These are phyloP conservation scores for Conidiobolus incongruus DNA, from an alignment of 371 early-diverging fungal genomes.

Conservation along the genomic window DNA sequence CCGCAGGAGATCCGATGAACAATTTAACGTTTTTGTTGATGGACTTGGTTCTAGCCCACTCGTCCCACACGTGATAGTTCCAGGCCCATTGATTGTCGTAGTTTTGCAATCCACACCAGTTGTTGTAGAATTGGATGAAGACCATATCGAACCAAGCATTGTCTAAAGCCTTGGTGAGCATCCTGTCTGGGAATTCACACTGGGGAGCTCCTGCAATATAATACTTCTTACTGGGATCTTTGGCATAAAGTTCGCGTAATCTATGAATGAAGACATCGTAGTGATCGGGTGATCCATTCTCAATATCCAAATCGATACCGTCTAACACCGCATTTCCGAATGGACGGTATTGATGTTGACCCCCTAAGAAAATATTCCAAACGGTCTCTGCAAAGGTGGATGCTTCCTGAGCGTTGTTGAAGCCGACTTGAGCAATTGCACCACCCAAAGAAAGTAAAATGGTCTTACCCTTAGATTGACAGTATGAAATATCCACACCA, in stretches of 20 bases:
- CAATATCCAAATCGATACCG: conserved; percentile 50
- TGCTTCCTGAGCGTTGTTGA: conserved; percentile 17
- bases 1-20: conserved; percentile 34
- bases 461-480: conserved; percentile 34
- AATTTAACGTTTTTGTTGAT: conserved; percentile 30
- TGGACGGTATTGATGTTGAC: conserved; percentile 21
- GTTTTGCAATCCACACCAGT: conserved; percentile 18
- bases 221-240: conserved; percentile 13
- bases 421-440: conserved; percentile 32
- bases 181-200: conserved; percentile 33
- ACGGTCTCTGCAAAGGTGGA: conserved; percentile 28
- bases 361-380: conserved; percentile 35
- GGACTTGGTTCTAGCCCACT: conserved; percentile 23
- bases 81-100: conserved; percentile 15
- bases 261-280: conserved; percentile 18
- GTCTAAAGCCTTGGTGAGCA: conserved; percentile 7
- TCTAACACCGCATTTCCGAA: conserved; percentile 32
- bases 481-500: conserved; percentile 30
- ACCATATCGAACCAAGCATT: conserved; percentile 15
- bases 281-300: conserved; percentile 25
- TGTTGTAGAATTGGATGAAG: conserved; percentile 55
- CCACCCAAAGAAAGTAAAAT: conserved; percentile 43
- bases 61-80: conserved; percentile 34
- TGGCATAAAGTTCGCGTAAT: conserved; percentile 14
- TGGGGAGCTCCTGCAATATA: conserved; percentile 49